Conservation (phyloP, 768 basidiomycete species). For the Aureoboletus auriporus region DNA sequence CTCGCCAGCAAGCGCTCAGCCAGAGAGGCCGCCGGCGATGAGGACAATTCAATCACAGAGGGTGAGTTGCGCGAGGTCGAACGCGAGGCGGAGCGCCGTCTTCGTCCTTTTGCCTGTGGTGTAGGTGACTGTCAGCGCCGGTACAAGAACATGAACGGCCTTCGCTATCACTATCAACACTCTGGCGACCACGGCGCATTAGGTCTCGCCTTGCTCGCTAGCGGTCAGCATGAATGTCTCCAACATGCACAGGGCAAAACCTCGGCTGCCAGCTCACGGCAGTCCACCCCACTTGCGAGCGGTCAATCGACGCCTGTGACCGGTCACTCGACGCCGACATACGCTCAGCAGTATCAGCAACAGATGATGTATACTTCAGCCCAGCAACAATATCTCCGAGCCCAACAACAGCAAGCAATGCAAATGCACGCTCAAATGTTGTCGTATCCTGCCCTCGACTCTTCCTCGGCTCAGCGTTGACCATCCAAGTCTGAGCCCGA, state of each 20-base stretch:
- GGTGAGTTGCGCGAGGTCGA: constrained; percentile 69
- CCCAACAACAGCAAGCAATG: constrained; percentile 31
- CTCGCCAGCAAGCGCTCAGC: constrained; percentile 47
- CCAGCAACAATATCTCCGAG: constrained; percentile 35
- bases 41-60: constrained; percentile 46
- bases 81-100: constrained; percentile 76
- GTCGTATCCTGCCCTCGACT: constrained; percentile 18
- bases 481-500: constrained; percentile 2
- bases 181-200: constrained; percentile 92
- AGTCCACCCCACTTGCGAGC: constrained; percentile 29
- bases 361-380: constrained; percentile 36
- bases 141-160: constrained; percentile 99
- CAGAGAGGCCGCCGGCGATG: constrained; percentile 39
- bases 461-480: constrained; percentile 14
- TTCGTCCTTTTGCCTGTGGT: constrained; percentile 86
- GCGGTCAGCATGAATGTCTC: constrained; percentile 61
- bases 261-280: constrained; percentile 30
- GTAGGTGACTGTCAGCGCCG: constrained; percentile 82
- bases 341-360: constrained; percentile 33
- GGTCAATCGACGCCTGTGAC: constrained; percentile 31
- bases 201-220: constrained; percentile 79
- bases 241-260: constrained; percentile 31
- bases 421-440: constrained; percentile 27
- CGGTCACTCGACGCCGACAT: constrained; percentile 27
- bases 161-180: constrained; percentile 96